phyloP scores from a whole-genome alignment of 2,329 filamentous ascomycete genomes.

The Diaporthe nobilis region DNA sequence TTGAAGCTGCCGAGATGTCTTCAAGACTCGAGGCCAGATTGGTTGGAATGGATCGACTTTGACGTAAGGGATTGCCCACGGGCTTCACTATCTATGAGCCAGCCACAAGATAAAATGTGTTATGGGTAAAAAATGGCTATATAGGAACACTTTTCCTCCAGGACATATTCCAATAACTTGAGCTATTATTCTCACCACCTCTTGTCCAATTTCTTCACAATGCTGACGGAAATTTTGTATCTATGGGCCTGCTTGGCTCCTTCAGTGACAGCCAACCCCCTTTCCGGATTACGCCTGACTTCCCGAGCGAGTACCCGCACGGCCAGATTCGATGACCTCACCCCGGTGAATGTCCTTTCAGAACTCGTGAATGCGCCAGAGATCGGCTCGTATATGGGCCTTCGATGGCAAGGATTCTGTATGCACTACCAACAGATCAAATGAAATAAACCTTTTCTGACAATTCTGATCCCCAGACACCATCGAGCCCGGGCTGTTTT shows the following conservation, averaged over 20 bases:
- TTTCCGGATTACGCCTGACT: neutral
- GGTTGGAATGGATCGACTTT: neutral
- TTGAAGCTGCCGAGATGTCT: neutral
- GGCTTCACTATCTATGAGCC: too few relatives aligned
- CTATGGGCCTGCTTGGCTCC: neutral
- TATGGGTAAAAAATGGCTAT: neutral
- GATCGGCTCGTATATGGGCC: constrained; percentile 6
- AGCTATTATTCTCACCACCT: neutral
- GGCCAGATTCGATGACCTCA: neutral
- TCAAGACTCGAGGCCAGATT: neutral
- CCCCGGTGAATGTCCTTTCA: neutral
- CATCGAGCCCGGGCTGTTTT: neutral
- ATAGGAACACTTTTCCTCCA: too few relatives aligned
- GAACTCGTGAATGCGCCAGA: neutral
- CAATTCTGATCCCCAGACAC: neutral
- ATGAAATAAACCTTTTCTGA: neutral
- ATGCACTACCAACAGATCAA: neutral
- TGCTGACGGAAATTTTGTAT: neutral
- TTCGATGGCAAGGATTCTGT: constrained; percentile 18
- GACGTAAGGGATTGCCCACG: neutral
- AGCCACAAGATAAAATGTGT: neutral
- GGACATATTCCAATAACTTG: neutral
- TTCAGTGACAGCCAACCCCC: neutral
- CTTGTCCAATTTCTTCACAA: neutral
- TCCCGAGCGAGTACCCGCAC: neutral